These are phyloP conservation scores for Boletus calvinii DNA, from an alignment of 1,284 basidiomycete species.

Conservation along the genomic window DNA sequence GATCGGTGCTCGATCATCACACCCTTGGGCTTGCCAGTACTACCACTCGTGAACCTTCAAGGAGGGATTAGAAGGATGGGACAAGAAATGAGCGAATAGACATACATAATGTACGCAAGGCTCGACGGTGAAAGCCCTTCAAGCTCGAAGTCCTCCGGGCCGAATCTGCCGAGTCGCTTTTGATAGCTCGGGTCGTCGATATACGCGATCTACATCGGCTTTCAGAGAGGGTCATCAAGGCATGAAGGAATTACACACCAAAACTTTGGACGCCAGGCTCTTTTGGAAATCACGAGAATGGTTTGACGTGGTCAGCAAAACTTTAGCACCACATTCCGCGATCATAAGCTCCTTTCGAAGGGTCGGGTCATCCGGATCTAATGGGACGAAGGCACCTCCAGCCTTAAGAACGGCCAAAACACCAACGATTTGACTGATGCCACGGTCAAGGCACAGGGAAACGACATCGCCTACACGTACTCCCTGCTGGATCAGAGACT, in stretches of 20 bases:
- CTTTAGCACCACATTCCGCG: conserved; percentile 28
- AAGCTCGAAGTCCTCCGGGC: conserved; percentile 21
- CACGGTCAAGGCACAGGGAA: conserved; percentile 32
- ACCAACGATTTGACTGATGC: conserved; percentile 31
- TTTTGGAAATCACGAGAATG: conserved; percentile 26
- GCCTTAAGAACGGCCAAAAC: conserved; percentile 35
- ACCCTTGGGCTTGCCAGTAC: conserved; percentile 29
- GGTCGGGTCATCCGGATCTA: conserved; percentile 35
- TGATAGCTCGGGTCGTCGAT: conserved; percentile 29
- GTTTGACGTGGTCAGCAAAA: conserved; percentile 28
- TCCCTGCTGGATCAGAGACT: conserved; percentile 26
- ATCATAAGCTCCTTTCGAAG: conserved; percentile 32
- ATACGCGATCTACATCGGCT: conserved; percentile 21
- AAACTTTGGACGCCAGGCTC: conserved; percentile 22
- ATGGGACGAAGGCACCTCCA: conserved; percentile 31
- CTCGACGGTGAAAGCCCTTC: conserved; percentile 23
- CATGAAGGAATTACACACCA: conserved; percentile 15
- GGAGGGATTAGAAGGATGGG: conserved; percentile 1
- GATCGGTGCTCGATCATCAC: conserved; percentile 35
- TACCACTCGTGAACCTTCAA: conserved; percentile 32
- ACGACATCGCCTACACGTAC: conserved; percentile 28
- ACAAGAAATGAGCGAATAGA: background rate
- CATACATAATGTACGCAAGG: conserved; percentile 33
- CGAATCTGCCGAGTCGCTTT: conserved; percentile 19
- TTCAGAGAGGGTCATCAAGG: conserved; percentile 2